phyloP scores from a whole-genome alignment of 2,329 filamentous ascomycete genomes.

The Colletotrichum sp. region DNA sequence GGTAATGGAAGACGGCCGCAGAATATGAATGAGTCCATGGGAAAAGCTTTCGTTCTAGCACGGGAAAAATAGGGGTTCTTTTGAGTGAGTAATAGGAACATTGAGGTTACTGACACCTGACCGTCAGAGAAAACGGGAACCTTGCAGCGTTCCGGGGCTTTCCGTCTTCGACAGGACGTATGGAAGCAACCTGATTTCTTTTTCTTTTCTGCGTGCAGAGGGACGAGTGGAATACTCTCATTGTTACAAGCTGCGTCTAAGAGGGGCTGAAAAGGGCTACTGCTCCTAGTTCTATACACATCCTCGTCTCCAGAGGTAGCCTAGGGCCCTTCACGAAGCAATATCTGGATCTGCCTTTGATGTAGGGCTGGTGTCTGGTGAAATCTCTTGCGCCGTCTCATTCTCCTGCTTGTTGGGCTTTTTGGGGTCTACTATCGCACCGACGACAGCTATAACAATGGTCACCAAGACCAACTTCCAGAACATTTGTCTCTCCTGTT shows the following conservation, averaged over 20 bases:
- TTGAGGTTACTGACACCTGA: background rate
- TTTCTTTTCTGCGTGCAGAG: no score
- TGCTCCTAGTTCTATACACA: accelerated
- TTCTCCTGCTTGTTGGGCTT: background rate
- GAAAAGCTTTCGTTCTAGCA: accelerated
- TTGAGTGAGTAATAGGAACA: background rate
- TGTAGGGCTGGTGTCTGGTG: accelerated
- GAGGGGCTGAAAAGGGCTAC: no score
- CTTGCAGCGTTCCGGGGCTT: no score
- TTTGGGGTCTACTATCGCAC: background rate
- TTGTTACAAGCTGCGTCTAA: no score
- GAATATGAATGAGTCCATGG: no score
- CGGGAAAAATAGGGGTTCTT: background rate
- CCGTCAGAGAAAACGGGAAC: background rate
- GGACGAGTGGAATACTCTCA: no score
- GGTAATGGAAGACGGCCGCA: accelerated
- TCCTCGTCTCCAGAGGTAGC: no score
- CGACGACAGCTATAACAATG: background rate
- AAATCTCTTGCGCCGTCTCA: accelerated
- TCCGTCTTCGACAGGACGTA: no score
- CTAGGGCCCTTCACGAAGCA: accelerated
- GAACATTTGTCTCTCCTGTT: accelerated
- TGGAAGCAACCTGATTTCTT: no score
- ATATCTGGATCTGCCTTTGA: accelerated
- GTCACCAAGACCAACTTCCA: background rate